Evolutionary conservation across 305 asterid species (phyloP).

Genomic region (Solanum hybrid): DNA sequence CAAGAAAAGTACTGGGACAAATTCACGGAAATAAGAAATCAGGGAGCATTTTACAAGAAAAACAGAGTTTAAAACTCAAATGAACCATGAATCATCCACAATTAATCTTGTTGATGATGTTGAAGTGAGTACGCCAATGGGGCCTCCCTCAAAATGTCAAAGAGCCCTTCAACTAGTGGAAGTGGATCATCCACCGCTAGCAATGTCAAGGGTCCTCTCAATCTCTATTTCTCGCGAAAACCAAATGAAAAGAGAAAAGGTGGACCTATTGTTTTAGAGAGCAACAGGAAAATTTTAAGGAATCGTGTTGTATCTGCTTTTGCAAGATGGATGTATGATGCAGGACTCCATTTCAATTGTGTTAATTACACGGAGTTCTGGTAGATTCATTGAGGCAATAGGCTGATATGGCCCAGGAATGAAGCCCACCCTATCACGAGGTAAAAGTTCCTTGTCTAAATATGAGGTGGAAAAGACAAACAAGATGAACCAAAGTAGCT

Average conservation of each 20-base stretch:
- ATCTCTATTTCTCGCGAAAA: background rate
- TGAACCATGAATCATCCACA: background rate
- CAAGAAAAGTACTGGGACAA: background rate
- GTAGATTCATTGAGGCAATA: background rate
- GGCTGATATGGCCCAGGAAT: background rate
- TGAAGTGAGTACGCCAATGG: background rate
- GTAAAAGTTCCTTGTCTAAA: background rate
- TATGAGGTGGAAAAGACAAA: background rate
- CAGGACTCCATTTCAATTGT: background rate
- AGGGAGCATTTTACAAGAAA: background rate
- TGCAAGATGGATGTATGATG: background rate
- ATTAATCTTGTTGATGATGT: background rate
- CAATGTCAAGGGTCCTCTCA: background rate
- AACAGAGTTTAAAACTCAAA: background rate
- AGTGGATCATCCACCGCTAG: background rate
- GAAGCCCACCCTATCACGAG: background rate
- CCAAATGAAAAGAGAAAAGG: background rate
- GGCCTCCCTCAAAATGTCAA: background rate
- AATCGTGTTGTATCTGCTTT: background rate
- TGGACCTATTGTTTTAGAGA: background rate
- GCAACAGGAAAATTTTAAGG: background rate
- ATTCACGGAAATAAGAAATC: background rate
- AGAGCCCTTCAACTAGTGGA: background rate
- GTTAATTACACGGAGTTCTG: background rate
- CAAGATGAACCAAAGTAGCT: background rate